Evolutionary conservation across 2,329 filamentous ascomycete genomes (phyloP).

Genomic region (Aureobasidium subglaciale): DNA sequence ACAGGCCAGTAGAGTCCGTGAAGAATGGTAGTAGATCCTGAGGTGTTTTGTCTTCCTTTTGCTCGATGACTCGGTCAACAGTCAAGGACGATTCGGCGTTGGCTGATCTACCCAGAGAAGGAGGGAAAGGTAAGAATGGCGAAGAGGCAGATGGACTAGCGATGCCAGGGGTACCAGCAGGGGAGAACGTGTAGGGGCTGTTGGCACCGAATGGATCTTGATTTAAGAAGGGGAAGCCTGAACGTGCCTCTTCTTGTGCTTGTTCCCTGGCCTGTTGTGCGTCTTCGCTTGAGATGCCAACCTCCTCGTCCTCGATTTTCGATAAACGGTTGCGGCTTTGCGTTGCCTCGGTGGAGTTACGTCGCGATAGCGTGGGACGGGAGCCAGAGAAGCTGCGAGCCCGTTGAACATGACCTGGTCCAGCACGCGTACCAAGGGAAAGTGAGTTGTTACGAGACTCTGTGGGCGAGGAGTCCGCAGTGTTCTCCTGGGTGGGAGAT

Average conservation of each 20-base stretch:
- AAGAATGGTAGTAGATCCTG: constrained; percentile 63
- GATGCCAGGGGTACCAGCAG: constrained; percentile 1
- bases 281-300: constrained; percentile 24
- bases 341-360: constrained; percentile 24
- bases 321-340: constrained; percentile 19
- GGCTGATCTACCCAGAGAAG: background rate
- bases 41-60: constrained; percentile 54
- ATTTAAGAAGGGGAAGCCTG: constrained; percentile 6
- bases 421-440: constrained; percentile 35
- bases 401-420: constrained; percentile 30
- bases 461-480: constrained; percentile 13
- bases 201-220: constrained; percentile 4
- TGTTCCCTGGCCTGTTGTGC: constrained; percentile 26
- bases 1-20: constrained; percentile 57
- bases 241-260: constrained; percentile 7
- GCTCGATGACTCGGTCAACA: constrained; percentile 51
- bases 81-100: constrained; percentile 34
- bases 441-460: constrained; percentile 16
- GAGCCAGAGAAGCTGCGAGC: constrained; percentile 6
- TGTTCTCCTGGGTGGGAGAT: constrained; percentile 22
- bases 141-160: constrained; percentile 8
- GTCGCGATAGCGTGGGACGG: constrained; percentile 18
- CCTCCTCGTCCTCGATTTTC: constrained; percentile 27
- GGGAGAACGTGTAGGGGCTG: background rate
- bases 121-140: constrained; percentile 9